Evolutionary conservation across 2,329 filamentous ascomycete species (phyloP), one percentile per base, ranked within the genome.

Genomic region (Fusarium nygamai): DNA sequence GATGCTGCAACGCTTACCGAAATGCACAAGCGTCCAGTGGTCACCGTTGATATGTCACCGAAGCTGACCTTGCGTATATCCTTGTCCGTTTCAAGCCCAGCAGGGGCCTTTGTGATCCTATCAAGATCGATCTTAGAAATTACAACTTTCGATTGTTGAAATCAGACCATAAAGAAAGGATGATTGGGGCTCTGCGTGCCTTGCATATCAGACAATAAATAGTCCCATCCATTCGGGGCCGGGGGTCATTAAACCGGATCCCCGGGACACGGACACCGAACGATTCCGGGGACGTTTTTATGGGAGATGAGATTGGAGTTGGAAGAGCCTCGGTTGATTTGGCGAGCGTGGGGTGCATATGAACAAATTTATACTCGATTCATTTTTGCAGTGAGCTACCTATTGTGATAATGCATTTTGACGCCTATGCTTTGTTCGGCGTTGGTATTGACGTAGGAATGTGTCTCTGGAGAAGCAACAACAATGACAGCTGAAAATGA

Each of bases 191-290:
- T 76, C 70, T 61, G 59, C 47, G 43, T 43, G n/a, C 69, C 65
- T 68, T 76, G 67, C 69, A 69, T 71, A 48, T 77, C 72, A 68
- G 48, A 43, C 61, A 68, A 76, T 61, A 34, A 38, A 53, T 54
- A 44, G 72, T 66, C 60, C 67, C 68, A 64, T 51, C 34, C 47
- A 50, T 36, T 61, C 56, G 69, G 69, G 51, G 44, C 61, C 64
- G 69, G 72, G 72, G 69, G 33, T 10, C 12, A 39, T 50, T 33
- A 16, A 57, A 50, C 67, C 50, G 50, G 65, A 39, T 27, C 61
- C 53, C 60, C 47, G 64, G 67, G 64, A 61, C 31, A 51, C 50
- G 20, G 48, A 69, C 65, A 67, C 47, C n/a, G 38, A 70, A 46
- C 24, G 56, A 41, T 56, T 41, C 60, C 38, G 48, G 54, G 39